Percentiles rank a stretch among this genome's conserved stretches.
These are phyloP conservation scores for Candida saitoana DNA, from an alignment of 805 yeast genomes.

Conservation along the genomic window DNA sequence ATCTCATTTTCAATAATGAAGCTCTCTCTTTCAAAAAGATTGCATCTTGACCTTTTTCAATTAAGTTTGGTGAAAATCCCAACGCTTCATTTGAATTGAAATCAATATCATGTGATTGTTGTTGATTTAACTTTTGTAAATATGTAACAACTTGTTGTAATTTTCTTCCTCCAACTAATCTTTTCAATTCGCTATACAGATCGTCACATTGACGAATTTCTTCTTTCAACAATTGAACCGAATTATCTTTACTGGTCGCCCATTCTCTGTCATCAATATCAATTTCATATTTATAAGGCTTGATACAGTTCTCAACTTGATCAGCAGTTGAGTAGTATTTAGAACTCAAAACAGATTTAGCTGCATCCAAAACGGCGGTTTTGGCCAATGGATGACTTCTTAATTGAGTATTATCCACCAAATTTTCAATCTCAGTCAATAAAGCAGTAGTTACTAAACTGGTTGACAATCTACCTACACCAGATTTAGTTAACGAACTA, in stretches of 20 bases:
- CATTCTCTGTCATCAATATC: conserved; percentile 96
- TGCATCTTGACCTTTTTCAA: conserved; percentile 81
- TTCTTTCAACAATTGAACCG: conserved; percentile 69
- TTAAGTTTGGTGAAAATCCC: conserved; percentile 75
- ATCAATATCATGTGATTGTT: conserved; percentile 27
- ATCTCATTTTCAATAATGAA: conserved; percentile 65
- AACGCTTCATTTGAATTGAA: conserved; percentile 61
- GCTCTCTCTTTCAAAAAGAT: conserved; percentile 72
- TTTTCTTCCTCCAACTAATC: conserved; percentile 78
- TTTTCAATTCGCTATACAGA: conserved; percentile 55
- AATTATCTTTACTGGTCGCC: conserved; percentile 74
- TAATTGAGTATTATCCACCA: conserved; percentile 71
- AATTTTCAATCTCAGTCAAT: conserved; percentile 67
- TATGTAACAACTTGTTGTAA: conserved; percentile 78
- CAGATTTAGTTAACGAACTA: conserved; percentile 77
- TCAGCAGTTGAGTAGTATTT: conserved; percentile 91
- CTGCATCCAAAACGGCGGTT: conserved; percentile 79
- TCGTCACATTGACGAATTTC: conserved; percentile 79
- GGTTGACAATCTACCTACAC: conserved; percentile 89
- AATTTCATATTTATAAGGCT: conserved; percentile 95
- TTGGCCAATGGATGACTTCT: conserved; percentile 84
- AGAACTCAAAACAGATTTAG: conserved; percentile 68
- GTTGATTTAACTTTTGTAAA: conserved; percentile 47
- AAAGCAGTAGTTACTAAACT: conserved; percentile 76
- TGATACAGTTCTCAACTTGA: conserved; percentile 96